Conservation (phyloP, 2,329 filamentous ascomycete genomes). For the Cercospora zeae-maydis region DNA sequence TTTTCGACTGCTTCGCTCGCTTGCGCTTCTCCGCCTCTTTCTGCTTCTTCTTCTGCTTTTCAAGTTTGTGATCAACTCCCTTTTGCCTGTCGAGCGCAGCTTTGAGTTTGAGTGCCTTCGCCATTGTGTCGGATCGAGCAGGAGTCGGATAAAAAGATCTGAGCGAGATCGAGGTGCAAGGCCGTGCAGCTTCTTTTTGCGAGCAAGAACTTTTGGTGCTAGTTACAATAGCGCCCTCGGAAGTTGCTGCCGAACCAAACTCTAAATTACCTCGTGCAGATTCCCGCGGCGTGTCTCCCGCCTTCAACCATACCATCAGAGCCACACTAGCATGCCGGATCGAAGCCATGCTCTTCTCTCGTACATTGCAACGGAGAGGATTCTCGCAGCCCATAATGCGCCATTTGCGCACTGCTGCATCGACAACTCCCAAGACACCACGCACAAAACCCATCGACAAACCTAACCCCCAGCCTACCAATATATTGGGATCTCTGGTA, state of each 20-base stretch:
- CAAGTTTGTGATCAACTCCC: slow-evolving; percentile 67
- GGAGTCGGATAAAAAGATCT: background rate
- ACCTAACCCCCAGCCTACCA: background rate
- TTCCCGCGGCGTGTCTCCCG: background rate
- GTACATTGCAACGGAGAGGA: background rate
- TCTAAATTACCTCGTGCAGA: background rate
- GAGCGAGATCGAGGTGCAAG: background rate
- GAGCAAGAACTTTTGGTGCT: slow-evolving; percentile 12
- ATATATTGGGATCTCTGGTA: background rate
- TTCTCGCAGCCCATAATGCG: background rate
- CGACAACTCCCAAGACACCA: background rate
- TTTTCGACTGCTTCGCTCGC: slow-evolving; percentile 32
- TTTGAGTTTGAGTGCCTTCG: slow-evolving; percentile 54
- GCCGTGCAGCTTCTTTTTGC: background rate
- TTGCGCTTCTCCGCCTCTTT: slow-evolving; percentile 54
- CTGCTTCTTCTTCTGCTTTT: slow-evolving; percentile 55
- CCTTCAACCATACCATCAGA: background rate
- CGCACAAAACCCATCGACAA: background rate
- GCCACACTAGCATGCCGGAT: background rate
- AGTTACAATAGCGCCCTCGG: background rate
- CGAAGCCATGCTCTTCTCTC: background rate
- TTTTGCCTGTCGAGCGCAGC: slow-evolving; percentile 56
- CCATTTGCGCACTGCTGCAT: background rate
- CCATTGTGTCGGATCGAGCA: slow-evolving; percentile 37
- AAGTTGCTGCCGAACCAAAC: background rate